Evolutionary conservation across 805 yeast species (phyloP), one percentile per base, ranked within the genome.

Genomic region (Yarrowia alimentaria): DNA sequence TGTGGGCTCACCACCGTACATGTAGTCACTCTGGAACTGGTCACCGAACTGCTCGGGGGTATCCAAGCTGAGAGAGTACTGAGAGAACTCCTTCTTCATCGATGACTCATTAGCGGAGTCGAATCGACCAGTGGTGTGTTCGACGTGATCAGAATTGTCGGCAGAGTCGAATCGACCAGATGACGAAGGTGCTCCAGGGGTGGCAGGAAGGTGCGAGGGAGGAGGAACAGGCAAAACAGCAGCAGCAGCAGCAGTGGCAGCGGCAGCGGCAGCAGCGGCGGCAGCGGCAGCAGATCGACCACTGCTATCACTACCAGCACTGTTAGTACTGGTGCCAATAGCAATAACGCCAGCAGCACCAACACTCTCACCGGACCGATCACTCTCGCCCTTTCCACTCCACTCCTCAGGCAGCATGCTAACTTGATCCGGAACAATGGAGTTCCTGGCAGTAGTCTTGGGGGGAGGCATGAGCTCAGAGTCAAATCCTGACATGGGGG

Each of bases 361-460:
- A 8, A 14, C 30, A 1, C 5, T 10, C 4, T 37, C 43, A 3
- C 30, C 30, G 11, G 30, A 29, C 21, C 16, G 30, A n/a, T 21
- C 43, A 37, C 20, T 37, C 13, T 25, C 47, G 3, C 18, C 32
- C 3, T 13, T n/a, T 24, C 26, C 45, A 10, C 10, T 26, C 47
- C 47, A 40, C 25, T 40, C n/a, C n/a, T n/a, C 47, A 11, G 47
- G 47, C 33, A 40, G 4, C 11, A 40, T 25, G 8, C 47, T 40
- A 18, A 40, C 47, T 21, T 40, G 47, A 3, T 40, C 47, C n/a
- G 47, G 47, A 17, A 40, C 47, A 40, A 40, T 40, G 19, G 47
- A 40, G 47, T 40, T 40, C 25, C 19, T 19, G 19, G 19, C 26
- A 0, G 33, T 24, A n/a, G 47, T 19, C 11, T 10, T 22, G 10